phyloP scores from a whole-genome alignment of 1,284 basidiomycete species.

The Ceratobasidium theobromae region DNA sequence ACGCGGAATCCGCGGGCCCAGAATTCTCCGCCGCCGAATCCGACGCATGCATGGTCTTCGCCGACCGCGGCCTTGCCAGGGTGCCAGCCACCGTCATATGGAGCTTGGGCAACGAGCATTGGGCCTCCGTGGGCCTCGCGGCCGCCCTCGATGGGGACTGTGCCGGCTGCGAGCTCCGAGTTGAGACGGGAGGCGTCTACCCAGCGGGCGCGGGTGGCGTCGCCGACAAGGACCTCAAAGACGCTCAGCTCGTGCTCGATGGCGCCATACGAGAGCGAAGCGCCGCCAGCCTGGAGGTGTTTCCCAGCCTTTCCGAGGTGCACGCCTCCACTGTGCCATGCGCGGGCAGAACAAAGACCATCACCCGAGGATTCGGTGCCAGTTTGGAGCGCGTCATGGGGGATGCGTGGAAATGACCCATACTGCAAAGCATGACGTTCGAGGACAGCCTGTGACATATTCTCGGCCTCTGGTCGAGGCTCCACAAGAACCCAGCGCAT shows the following conservation, averaged over 20 bases:
- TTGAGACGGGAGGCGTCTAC: slow-evolving; percentile 41
- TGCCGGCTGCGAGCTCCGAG: slow-evolving; percentile 33
- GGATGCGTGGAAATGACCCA: slow-evolving; percentile 37
- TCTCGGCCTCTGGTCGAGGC: slow-evolving; percentile 14
- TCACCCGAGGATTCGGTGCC: slow-evolving; percentile 43
- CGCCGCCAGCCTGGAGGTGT: slow-evolving; percentile 40
- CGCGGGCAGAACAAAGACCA: slow-evolving; percentile 42
- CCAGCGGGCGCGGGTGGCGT: slow-evolving; percentile 42
- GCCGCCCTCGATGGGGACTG: slow-evolving; percentile 42
- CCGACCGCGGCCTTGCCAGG: slow-evolving; percentile 34
- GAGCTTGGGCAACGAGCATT: slow-evolving; percentile 42
- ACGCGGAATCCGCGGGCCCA: slow-evolving; percentile 44
- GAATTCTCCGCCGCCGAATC: slow-evolving; percentile 44
- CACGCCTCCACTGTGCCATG: slow-evolving; percentile 43
- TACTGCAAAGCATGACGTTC: slow-evolving; percentile 37
- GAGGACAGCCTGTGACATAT: not conserved
- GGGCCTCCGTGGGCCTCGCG: slow-evolving; percentile 41
- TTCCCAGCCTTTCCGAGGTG: slow-evolving; percentile 45
- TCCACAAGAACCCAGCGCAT: slow-evolving; percentile 33
- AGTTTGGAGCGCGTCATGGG: slow-evolving; percentile 43
- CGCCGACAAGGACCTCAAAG: slow-evolving; percentile 45
- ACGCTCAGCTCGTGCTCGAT: slow-evolving; percentile 41
- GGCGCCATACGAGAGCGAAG: slow-evolving; percentile 43
- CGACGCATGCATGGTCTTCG: slow-evolving; percentile 45
- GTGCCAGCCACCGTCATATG: slow-evolving; percentile 41